A percentile compares a stretch with the other conserved stretches of the same genome.
phyloP scores from a whole-genome alignment of 495 filamentous ascomycete species.

The Xylaria acuta region DNA sequence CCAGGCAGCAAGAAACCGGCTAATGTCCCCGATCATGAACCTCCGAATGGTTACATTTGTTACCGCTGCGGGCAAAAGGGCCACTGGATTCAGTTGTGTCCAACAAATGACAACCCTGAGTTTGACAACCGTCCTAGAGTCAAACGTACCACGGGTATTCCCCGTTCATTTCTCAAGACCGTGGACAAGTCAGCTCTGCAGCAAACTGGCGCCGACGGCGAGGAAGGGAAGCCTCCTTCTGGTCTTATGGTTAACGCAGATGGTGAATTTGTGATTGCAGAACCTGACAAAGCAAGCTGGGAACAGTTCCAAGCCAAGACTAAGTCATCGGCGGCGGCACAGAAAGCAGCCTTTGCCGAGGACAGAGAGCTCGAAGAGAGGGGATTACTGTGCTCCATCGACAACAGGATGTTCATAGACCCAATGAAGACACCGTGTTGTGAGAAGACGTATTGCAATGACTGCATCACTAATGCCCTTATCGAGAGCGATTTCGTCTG shows the following conservation, averaged over 20 bases:
- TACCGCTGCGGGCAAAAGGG: conserved; percentile 98
- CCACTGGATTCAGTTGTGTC: conserved; percentile 97
- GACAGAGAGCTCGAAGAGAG: conserved; percentile 81
- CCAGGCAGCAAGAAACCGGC: conserved; percentile 64
- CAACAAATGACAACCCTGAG: conserved; percentile 95
- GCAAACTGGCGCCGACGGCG: conserved; percentile 74
- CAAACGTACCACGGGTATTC: conserved; percentile 95
- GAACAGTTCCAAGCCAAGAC: conserved; percentile 93
- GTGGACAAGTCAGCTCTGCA: conserved; percentile 84
- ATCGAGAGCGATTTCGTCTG: conserved; percentile 97
- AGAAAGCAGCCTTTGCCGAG: conserved; percentile 70
- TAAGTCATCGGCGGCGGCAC: conserved; percentile 80
- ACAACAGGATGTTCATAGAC: conserved; percentile 95
- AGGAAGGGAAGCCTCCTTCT: conserved; percentile 76
- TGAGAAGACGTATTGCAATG: conserved; percentile 95
- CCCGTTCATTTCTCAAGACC: conserved; percentile 88
- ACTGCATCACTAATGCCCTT: conserved; percentile 97
- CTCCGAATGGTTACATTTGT: conserved; percentile 92
- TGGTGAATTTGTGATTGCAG: conserved; percentile 93
- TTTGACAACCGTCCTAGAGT: conserved; percentile 90
- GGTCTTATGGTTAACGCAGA: conserved; percentile 97
- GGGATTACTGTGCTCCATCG: conserved; percentile 91
- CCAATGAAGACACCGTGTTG: conserved; percentile 99
- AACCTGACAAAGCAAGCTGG: conserved; percentile 94
- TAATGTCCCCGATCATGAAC: conserved; percentile 86